phyloP scores from a whole-genome alignment of 1,139 yeast genomes.

The Suhomyces yuchorum region DNA sequence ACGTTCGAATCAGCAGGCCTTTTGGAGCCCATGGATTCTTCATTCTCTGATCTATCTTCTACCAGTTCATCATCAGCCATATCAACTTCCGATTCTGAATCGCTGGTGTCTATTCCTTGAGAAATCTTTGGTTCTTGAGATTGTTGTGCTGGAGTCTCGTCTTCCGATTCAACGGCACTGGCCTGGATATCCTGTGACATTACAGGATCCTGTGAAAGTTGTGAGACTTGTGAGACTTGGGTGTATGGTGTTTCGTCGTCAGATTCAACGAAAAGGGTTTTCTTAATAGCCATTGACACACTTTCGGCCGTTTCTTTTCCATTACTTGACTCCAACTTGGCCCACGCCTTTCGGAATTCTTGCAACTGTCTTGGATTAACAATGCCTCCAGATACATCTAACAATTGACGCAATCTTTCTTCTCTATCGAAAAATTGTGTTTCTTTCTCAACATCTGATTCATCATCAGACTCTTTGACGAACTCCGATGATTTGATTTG shows the following conservation, averaged over 20 bases:
- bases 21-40: constrained; percentile 1
- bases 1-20: constrained; percentile 7
- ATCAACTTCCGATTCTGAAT: constrained; percentile 14
- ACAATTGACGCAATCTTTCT: constrained; percentile 48
- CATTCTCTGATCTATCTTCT: neutral
- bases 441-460: constrained; percentile 61
- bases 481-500: constrained; percentile 51
- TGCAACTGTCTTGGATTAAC: constrained; percentile 39
- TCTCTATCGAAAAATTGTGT: constrained; percentile 61
- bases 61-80: neutral
- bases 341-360: constrained; percentile 44
- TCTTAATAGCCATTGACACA: constrained; percentile 31
- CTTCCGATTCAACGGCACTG: constrained; percentile 13
- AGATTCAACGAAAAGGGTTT: constrained; percentile 24
- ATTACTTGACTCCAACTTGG: constrained; percentile 25
- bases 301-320: constrained; percentile 19
- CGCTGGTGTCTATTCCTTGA: neutral
- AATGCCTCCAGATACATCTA: constrained; percentile 44
- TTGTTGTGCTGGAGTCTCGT: constrained; percentile 2
- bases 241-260: constrained; percentile 10
- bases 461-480: constrained; percentile 68
- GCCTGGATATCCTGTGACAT: neutral
- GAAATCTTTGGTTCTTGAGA: neutral
- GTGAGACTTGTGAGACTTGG: neutral
- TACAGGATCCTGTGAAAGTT: neutral